phyloP scores from a whole-genome alignment of 148 eudicot species.

The Heliamphora exappendiculata region DNA sequence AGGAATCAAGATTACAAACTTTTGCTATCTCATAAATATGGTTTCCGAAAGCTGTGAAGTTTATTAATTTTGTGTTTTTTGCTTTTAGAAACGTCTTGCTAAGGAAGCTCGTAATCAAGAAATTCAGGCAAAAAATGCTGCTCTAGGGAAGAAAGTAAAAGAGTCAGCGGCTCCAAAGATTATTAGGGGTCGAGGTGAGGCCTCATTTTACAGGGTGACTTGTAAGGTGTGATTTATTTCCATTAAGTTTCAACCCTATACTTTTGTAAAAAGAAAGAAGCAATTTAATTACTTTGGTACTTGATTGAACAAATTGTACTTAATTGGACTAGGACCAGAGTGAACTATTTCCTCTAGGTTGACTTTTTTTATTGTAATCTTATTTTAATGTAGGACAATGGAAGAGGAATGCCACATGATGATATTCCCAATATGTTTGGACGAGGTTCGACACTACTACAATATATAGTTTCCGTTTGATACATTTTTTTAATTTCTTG shows the following conservation, averaged over 20 bases:
- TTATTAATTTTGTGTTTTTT: conserved; percentile 4
- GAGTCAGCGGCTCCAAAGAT: conserved; percentile 48
- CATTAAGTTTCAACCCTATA: neutral
- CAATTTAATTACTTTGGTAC: neutral
- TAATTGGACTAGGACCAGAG: neutral
- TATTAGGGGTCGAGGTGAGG: conserved; percentile 84
- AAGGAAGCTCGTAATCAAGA: conserved; percentile 88
- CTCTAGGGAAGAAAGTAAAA: conserved; percentile 84
- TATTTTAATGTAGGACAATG: conserved; percentile 68
- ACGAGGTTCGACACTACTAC: conserved; percentile 51
- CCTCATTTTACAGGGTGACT: conserved; percentile 84
- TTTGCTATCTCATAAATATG: neutral
- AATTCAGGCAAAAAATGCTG: conserved; percentile 73
- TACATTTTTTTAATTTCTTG: neutral
- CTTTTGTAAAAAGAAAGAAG: neutral
- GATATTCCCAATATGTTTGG: conserved; percentile 99
- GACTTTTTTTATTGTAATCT: conserved; percentile 5
- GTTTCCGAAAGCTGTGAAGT: neutral
- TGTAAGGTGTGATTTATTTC: conserved; percentile 67
- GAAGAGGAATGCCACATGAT: conserved; percentile 98
- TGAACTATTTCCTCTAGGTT: neutral
- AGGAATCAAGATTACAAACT: neutral
- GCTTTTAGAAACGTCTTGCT: conserved; percentile 67
- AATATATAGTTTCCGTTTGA: neutral
- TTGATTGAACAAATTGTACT: neutral